Percentiles rank a stretch among this genome's conserved stretches.
Evolutionary conservation across 768 basidiomycete genomes (phyloP).

Genomic region (Terana coerulea): DNA sequence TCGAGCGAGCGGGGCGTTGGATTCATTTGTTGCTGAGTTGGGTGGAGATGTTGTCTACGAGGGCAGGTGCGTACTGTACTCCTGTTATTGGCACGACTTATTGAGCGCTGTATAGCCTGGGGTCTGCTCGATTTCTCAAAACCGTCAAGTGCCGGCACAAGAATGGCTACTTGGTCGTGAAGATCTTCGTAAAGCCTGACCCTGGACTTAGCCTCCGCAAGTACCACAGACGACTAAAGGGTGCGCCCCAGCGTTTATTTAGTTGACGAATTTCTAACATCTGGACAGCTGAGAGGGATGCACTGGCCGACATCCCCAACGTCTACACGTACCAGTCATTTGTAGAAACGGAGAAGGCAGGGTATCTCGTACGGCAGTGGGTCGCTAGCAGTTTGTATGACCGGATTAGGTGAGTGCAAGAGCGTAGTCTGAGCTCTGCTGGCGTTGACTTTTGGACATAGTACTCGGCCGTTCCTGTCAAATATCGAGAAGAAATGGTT

Average conservation of each 20-base stretch:
- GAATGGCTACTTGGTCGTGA: conserved; percentile 82
- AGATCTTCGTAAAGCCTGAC: conserved; percentile 95
- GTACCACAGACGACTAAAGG: conserved; percentile 75
- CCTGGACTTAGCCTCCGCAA: conserved; percentile 72
- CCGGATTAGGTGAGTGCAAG: conserved; percentile 79
- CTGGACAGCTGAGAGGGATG: conserved; percentile 75
- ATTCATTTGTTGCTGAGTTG: conserved; percentile 88
- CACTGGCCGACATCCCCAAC: conserved; percentile 80
- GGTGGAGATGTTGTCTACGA: conserved; percentile 87
- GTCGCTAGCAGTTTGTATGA: conserved; percentile 93
- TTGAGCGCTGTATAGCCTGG: conserved; percentile 41
- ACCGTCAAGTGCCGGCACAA: conserved; percentile 85
- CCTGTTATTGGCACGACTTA: background rate
- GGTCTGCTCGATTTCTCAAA: conserved; percentile 67
- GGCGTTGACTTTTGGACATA: conserved; percentile 27
- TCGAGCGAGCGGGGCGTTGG: conserved; percentile 75
- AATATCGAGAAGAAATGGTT: conserved; percentile 98
- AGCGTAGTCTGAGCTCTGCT: no score
- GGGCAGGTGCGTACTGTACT: conserved; percentile 56
- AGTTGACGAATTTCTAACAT: no score
- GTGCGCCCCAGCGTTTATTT: conserved; percentile 34
- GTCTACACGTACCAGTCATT: conserved; percentile 87
- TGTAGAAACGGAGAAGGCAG: conserved; percentile 93
- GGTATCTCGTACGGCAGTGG: conserved; percentile 94
- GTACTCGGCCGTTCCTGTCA: conserved; percentile 93